Base-by-base conservation (phyloP, 2,329 filamentous ascomycete species). In the Apiospora hydei region DNA sequence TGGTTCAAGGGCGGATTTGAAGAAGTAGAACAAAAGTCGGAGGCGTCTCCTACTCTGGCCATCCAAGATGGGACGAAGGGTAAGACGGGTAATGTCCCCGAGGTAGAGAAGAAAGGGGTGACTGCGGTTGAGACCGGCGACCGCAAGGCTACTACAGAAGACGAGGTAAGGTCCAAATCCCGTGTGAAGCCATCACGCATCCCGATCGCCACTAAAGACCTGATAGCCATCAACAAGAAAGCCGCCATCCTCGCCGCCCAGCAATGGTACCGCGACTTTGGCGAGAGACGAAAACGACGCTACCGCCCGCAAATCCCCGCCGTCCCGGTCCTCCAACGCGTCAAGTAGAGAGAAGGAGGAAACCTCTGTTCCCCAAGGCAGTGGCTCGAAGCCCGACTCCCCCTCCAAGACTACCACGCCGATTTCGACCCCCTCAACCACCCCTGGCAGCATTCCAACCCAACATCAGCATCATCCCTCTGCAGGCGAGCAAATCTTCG, bases 1-100 rank as follows among this genome's bases (percentile, higher is more conserved):
- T 71, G 70, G 70, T 71, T 71, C 70, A 44, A n/a, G 34, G 18
- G 30, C 14, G 53, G 4, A 10, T 30, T 3, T 34, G 18, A 64
- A 26, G 49, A 13, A 26, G 49, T 38, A 51, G 49, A 26, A 24
- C 26, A 13, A 8, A 24, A 11, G 26, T 30, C n/a, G 5, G 21
- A n/a, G 18, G 18, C 1, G 14, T 34, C 51, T 18, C 26, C 51
- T 34, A 30, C 24, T 4, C 1, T 14, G 13, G 7, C 51, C 16
- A 16, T 4, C 14, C 14, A 34, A 7, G 46, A n/a, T 7, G 46
- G 10, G 49, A 26, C 49, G 10, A 51, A 26, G 24, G 49, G 49
- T 13, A 11, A 14, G 11, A 6, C 4, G 11, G 13, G 8, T 51
- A 18, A 11, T 24, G 49, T 26, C 14, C 46, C 46, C 46, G n/a